Evolutionary conservation across 2,329 filamentous ascomycete species (phyloP).

Genomic region (Colletotrichum horii): DNA sequence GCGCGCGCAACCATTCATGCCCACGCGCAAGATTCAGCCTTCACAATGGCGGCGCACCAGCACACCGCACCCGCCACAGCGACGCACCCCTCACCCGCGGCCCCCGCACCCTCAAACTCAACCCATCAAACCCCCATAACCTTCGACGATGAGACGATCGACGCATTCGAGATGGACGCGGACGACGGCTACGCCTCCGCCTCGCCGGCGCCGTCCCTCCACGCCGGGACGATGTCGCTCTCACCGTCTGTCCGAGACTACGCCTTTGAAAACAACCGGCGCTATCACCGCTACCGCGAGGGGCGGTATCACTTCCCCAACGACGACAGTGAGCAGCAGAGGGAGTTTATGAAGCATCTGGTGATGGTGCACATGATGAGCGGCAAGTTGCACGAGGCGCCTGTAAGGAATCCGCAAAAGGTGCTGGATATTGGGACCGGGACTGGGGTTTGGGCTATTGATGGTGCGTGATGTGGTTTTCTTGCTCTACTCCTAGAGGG

Average conservation of each 20-base stretch:
- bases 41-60: not conserved
- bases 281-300: slow-evolving; percentile 46
- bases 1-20: not conserved
- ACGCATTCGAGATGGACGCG: not conserved
- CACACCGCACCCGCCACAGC: not conserved
- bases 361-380: slow-evolving; percentile 41
- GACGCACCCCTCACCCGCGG: not conserved
- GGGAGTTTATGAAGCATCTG: slow-evolving; percentile 43
- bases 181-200: slow-evolving; percentile 24
- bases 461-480: slow-evolving; percentile 39
- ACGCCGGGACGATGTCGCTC: slow-evolving; percentile 27
- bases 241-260: slow-evolving; percentile 42
- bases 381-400: slow-evolving; percentile 45
- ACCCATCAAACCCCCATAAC: not conserved
- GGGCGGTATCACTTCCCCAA: slow-evolving; percentile 51
- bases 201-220: slow-evolving; percentile 22
- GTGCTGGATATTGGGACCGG: slow-evolving; percentile 51
- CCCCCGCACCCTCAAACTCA: not conserved
- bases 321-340: slow-evolving; percentile 45
- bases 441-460: slow-evolving; percentile 66
- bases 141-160: not conserved
- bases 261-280: slow-evolving; percentile 45
- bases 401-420: slow-evolving; percentile 41
- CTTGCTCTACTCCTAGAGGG: not conserved
- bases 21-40: not conserved